Base-by-base conservation (phyloP, 306 rosid genomes). In the Biancaea sappan region DNA sequence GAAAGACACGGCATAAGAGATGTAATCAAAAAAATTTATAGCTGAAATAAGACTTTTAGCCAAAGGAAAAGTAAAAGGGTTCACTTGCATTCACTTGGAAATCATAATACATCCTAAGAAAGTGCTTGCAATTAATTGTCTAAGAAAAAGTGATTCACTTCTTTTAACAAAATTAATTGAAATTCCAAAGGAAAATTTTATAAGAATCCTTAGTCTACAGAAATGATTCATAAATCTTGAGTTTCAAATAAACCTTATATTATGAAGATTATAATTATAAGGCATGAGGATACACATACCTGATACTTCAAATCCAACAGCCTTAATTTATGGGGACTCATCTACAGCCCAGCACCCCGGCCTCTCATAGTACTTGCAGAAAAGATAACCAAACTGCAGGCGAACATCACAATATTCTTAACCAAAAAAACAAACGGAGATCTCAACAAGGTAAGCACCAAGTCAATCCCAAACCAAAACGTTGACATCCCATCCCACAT, bases 1-100 rank as follows among this genome's bases (percentile, higher is more conserved):
- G 29, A 34, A 71, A 53, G 4, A 24, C 61, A 59, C 73, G 66
- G 47, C 66, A 66, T 65, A 66, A 64, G 52, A 69, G 59, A 48
- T 22, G 18, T 12, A 66, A 19, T 53, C 53, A 59, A 41, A 56
- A 70, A 59, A 80, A 62, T 54, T 50, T 62, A 65, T 66, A 76
- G 51, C n/a, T 40, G 10, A 54, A 25, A 65, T 25, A 25, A 48
- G 57, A 43, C 66, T 34, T 61, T 9, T 21, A 62, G 19, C 29
- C 31, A 12, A 63, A 12, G 5, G n/a, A 10, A 28, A 13, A 14
- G 47, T 21, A 61, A 8, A 34, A 35, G 25, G 26, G 15, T 31
- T 19, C 66, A 61, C 52, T 64, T 76, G 63, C 59, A 72, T 63
- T 38, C 22, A 24, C 73, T 15, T 28, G 52, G n/a, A n/a, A 52